Evolutionary conservation across 192 early-diverging fungal species (phyloP).

Genomic region (Coemansia sp.): DNA sequence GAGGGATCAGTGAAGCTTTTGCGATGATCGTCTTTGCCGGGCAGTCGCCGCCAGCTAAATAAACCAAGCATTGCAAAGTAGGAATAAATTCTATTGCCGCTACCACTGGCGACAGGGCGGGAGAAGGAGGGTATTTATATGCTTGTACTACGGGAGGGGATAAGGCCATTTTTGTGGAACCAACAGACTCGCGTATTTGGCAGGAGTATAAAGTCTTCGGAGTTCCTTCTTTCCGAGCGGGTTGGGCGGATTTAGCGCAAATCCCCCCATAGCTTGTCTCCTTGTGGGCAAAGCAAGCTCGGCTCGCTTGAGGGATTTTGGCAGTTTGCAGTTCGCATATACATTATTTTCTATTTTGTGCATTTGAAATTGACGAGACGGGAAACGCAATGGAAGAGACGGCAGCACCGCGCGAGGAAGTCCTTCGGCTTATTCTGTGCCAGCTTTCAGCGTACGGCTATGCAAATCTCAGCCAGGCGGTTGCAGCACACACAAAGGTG

Average conservation of each 20-base stretch:
- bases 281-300: too few species aligned
- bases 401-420: conserved; percentile 22
- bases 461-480: conserved; percentile 56
- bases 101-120: background rate
- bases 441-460: conserved; percentile 59
- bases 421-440: conserved; percentile 43
- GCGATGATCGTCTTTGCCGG: conserved; percentile 36
- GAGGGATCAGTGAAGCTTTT: conserved; percentile 13
- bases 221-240: conserved; percentile 10
- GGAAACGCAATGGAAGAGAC: too few species aligned
- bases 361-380: too few species aligned
- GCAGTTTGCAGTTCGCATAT: too few species aligned
- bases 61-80: conserved; percentile 14
- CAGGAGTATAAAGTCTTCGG: background rate
- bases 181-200: too few species aligned
- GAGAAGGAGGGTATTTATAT: background rate
- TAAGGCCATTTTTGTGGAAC: too few species aligned
- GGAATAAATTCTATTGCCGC: too few species aligned
- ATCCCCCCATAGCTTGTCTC: background rate
- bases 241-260: conserved; percentile 1
- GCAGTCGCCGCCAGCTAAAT: conserved; percentile 22
- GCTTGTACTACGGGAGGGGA: too few species aligned
- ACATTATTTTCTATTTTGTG: too few species aligned
- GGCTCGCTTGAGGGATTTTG: too few species aligned
- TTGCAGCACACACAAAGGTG: conserved; percentile 66